Base-by-base conservation (phyloP, 1,284 basidiomycete genomes). In the Microbotryum intermedium region DNA sequence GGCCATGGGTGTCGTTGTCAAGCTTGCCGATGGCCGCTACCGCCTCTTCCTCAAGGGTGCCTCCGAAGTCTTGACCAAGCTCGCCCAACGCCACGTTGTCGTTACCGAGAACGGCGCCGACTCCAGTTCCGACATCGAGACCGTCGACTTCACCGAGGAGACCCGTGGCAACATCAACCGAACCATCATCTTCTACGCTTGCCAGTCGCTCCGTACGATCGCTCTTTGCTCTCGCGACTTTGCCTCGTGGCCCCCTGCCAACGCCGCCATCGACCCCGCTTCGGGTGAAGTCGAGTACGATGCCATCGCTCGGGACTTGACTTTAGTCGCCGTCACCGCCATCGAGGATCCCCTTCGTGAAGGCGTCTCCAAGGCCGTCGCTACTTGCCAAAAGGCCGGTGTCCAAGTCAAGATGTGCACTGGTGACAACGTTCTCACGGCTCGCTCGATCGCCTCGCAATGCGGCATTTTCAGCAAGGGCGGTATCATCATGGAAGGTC, bases 381-480 rank as follows among this genome's bases (percentile, higher is more conserved):
- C 81, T 53, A 84, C 88, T 65, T 97, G 92, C 74, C 83, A 84
- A 69, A 81, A 80, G 58, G 94, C 95, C 45, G 93, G 93, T 68
- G 92, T 98, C n/a, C 81, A 82, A 30, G 85, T 98, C 78, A 97
- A 97, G 79, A 98, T 98, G 93, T 95, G 90, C 75, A 97, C 94
- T 0, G 94, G 66, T 72, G 94, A 98, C 77, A 98, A 97, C 70
- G 88, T 93, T 53, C 81, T 97, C 50, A 94, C 91, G 8, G 77
- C 77, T 34, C 67, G 71, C 70, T 97, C 92, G 8, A 98, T 98
- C 70, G 92, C 94, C 43, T 81, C 82, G 8, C 94, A 97, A 73
- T 97, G 93, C 73, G 91, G 93, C 48, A 97, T 97, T 74, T 95
- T 88, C 76, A 87, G 85, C 8, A 77, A 86, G 2, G 92, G 91